Evolutionary conservation across 192 early-diverging fungal genomes (phyloP).

Genomic region (Thamnidium elegans): DNA sequence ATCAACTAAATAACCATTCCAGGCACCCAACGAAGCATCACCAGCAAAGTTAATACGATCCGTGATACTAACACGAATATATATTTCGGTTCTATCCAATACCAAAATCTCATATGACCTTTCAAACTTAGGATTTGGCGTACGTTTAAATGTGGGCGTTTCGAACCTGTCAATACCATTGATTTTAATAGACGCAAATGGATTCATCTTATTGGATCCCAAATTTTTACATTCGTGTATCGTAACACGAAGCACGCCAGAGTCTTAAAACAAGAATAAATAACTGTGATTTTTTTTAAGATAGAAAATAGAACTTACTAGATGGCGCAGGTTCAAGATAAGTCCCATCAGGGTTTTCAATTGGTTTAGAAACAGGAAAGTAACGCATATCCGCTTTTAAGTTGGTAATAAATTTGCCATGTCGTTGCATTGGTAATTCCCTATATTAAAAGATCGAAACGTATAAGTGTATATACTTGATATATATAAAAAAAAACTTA

Average conservation of each 20-base stretch:
- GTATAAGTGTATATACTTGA: too few species aligned
- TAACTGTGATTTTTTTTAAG: not conserved
- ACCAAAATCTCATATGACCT: conserved; percentile 63
- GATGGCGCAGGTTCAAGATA: conserved; percentile 45
- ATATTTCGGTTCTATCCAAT: conserved; percentile 53
- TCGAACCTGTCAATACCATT: conserved; percentile 43
- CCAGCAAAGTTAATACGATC: conserved; percentile 53
- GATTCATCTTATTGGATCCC: conserved; percentile 36
- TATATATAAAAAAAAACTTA: conserved; percentile 3
- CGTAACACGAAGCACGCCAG: conserved; percentile 59
- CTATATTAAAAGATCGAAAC: too few species aligned
- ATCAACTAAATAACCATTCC: conserved; percentile 36
- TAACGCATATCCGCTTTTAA: conserved; percentile 36
- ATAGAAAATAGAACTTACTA: conserved; percentile 31
- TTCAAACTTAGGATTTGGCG: conserved; percentile 76
- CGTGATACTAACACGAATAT: conserved; percentile 55
- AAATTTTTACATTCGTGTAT: conserved; percentile 54
- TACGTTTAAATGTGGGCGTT: conserved; percentile 65
- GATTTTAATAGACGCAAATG: conserved; percentile 49
- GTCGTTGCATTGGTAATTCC: conserved; percentile 26
- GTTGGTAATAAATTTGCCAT: conserved; percentile 28
- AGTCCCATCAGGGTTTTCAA: conserved; percentile 41
- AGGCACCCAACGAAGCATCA: conserved; percentile 34
- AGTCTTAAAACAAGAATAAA: conserved; percentile 25
- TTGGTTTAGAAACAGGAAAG: conserved; percentile 42